Evolutionary conservation across 1,284 basidiomycete genomes (phyloP).

Genomic region (Chiua sp.): DNA sequence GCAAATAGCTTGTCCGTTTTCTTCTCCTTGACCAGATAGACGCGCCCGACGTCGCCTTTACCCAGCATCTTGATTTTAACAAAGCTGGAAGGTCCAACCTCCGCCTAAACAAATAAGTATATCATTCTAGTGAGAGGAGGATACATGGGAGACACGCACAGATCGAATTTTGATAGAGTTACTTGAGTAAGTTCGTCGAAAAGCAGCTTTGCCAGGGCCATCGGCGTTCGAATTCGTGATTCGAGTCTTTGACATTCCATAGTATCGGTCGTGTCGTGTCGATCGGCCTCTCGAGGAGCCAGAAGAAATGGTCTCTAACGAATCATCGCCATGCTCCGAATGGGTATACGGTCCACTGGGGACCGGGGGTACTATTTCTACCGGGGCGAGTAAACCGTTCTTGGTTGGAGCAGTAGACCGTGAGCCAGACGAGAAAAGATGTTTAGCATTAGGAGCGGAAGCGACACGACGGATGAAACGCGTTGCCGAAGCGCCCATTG

Average conservation of each 20-base stretch:
- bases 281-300: constrained; percentile 66
- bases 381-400: constrained; percentile 81
- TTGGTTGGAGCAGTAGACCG: constrained; percentile 61
- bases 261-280: constrained; percentile 40
- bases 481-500: constrained; percentile 71
- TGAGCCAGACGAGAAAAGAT: constrained; percentile 71
- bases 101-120: constrained; percentile 59
- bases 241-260: constrained; percentile 43
- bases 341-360: constrained; percentile 51
- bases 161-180: constrained; percentile 96
- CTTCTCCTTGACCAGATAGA: constrained; percentile 96
- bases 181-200: constrained; percentile 94
- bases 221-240: constrained; percentile 50
- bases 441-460: constrained; percentile 96
- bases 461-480: constrained; percentile 94
- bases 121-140: neutral
- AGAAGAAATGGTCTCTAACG: constrained; percentile 74
- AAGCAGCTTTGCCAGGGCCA: constrained; percentile 70
- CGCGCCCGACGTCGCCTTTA: constrained; percentile 95
- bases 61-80: constrained; percentile 95
- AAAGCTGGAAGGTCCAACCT: constrained; percentile 91
- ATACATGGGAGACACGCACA: constrained; percentile 50
- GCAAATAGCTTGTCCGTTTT: constrained; percentile 92
- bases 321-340: constrained; percentile 65
- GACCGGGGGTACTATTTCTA: constrained; percentile 56